Conservation (phyloP, 257 asterid species). For the Haberlea rhodopensis region DNA sequence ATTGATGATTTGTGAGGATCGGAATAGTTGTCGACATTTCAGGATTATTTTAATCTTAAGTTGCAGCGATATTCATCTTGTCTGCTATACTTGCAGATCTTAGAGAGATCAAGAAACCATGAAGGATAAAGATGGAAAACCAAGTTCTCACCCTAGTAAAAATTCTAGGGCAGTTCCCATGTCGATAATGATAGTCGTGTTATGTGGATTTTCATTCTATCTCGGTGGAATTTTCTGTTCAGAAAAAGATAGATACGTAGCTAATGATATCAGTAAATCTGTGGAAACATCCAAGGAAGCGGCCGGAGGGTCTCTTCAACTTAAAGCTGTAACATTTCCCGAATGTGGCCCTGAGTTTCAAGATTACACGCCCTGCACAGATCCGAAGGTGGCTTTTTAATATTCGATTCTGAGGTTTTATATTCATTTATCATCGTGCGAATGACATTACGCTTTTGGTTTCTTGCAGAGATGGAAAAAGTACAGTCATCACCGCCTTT, state of each 20-base stretch:
- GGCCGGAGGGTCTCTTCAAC: conserved; percentile 48
- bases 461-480: conserved; percentile 67
- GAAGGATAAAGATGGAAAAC: conserved; percentile 92
- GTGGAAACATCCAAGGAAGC: conserved; percentile 37
- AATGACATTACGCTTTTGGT: conserved; percentile 20
- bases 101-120: conserved; percentile 43
- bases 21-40: conserved; percentile 2
- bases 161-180: conserved; percentile 57
- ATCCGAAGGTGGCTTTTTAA: conserved; percentile 63
- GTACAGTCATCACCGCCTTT: conserved; percentile 54
- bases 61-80: conserved; percentile 9
- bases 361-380: conserved; percentile 99
- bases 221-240: conserved; percentile 89
- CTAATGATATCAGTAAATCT: conserved; percentile 28
- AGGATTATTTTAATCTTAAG: neutral
- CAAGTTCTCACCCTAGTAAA: conserved; percentile 45
- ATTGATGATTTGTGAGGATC: conserved; percentile 12
- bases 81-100: conserved; percentile 36
- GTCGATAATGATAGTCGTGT: conserved; percentile 60
- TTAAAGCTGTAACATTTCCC: conserved; percentile 54
- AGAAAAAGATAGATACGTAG: conserved; percentile 43
- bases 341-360: conserved; percentile 74
- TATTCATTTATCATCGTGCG: neutral
- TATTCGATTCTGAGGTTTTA: neutral
- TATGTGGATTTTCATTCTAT: conserved; percentile 95